Conservation (phyloP, 352 stramenopile species). For the Pythium scleroteichum region DNA sequence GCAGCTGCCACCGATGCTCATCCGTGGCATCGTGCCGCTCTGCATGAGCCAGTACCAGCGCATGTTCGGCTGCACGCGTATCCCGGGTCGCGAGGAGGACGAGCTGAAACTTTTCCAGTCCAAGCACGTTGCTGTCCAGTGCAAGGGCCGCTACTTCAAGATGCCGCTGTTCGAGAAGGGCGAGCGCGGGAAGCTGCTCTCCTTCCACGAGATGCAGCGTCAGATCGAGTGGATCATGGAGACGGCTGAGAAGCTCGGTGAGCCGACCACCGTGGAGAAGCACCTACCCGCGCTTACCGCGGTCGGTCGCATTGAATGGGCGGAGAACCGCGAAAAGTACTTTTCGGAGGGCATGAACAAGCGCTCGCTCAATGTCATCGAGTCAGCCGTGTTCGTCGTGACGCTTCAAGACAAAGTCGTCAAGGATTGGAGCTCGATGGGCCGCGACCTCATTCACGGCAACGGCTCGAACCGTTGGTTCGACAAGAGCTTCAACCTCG, state of each 20-base stretch:
- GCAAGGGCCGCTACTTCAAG: conserved; percentile 87
- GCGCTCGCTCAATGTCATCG: conserved; percentile 72
- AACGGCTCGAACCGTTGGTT: conserved; percentile 95
- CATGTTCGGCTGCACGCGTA: conserved; percentile 89
- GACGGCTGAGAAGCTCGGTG: conserved; percentile 40
- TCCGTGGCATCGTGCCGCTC: conserved; percentile 84
- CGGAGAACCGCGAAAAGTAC: conserved; percentile 85
- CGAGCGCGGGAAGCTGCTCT: conserved; percentile 67
- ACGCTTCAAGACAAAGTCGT: conserved; percentile 67
- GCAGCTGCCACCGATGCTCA: conserved; percentile 74
- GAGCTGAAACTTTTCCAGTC: conserved; percentile 73
- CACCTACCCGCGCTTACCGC: conserved; percentile 83
- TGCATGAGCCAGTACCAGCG: conserved; percentile 91
- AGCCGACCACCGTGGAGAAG: conserved; percentile 39
- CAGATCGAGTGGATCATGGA: conserved; percentile 75
- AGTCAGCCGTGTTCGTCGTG: conserved; percentile 81
- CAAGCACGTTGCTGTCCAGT: conserved; percentile 89
- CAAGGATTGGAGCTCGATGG: conserved; percentile 64
- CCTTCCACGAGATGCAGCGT: conserved; percentile 76
- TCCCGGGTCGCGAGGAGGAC: conserved; percentile 86
- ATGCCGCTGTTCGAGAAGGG: conserved; percentile 85
- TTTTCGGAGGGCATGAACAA: conserved; percentile 89
- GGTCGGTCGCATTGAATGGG: conserved; percentile 84
- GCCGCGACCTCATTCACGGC: conserved; percentile 81
- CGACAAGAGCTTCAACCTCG: conserved; percentile 97